A percentile compares a stretch with the other conserved stretches of the same genome.
Evolutionary conservation across 768 basidiomycete genomes (phyloP).

Genomic region (Tricholoma furcatifolium): DNA sequence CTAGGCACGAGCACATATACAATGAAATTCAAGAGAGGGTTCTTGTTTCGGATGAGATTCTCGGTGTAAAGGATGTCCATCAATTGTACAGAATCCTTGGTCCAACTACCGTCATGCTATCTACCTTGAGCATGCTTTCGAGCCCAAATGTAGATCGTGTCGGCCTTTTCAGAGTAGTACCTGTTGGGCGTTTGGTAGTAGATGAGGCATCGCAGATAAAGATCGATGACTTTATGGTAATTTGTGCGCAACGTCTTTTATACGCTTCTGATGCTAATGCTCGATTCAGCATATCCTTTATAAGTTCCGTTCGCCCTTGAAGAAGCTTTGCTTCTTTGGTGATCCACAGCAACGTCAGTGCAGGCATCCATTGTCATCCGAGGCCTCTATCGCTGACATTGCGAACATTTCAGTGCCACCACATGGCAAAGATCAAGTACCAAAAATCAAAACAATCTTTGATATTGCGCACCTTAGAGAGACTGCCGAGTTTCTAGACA

Average conservation of each 20-base stretch:
- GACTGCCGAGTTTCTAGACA: constrained; percentile 40
- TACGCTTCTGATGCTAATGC: background rate
- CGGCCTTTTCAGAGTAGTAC: constrained; percentile 34
- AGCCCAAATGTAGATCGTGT: constrained; percentile 37
- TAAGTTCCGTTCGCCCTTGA: constrained; percentile 32
- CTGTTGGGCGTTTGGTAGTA: constrained; percentile 47
- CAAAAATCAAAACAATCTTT: constrained; percentile 43
- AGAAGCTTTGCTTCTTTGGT: constrained; percentile 52
- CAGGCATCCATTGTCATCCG: background rate
- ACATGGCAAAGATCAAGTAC: constrained; percentile 41
- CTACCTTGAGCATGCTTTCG: constrained; percentile 50
- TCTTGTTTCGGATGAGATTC: constrained; percentile 42
- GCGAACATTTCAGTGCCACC: constrained; percentile 42
- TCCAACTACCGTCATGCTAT: constrained; percentile 36
- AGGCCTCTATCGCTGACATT: background rate
- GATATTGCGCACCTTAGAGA: constrained; percentile 38
- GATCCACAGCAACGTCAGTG: constrained; percentile 51
- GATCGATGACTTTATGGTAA: constrained; percentile 46
- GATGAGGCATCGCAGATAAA: constrained; percentile 57
- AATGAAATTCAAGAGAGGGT: constrained; percentile 27
- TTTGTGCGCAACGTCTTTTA: background rate
- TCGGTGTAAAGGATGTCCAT: constrained; percentile 14
- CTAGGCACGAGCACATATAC: constrained; percentile 55
- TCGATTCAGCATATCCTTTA: constrained; percentile 40
- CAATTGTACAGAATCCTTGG: constrained; percentile 27